Base-by-base conservation (phyloP, 1,284 basidiomycete genomes). In the Naganishia albida region DNA sequence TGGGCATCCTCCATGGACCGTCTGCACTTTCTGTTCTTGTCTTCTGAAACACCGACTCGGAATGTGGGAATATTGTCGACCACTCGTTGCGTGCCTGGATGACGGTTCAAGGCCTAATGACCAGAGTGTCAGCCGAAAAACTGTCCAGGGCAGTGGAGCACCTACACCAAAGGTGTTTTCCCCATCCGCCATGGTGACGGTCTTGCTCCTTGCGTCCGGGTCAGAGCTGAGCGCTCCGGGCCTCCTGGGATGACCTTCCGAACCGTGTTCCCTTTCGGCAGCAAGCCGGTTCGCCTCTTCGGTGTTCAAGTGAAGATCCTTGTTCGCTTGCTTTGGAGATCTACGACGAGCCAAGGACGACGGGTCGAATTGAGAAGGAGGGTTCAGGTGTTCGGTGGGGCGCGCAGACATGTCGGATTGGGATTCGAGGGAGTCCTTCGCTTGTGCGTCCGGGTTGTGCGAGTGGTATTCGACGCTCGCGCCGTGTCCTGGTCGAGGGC, bases 1-100 rank as follows among this genome's bases (percentile, higher is more conserved):
- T 99, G 94, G 0, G 94, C 86, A 77, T 99, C 96, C 78, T 99
- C 96, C 96, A 99, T 99, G 40, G 89, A 91, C 68, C 95, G 83
- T 67, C 96, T 83, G 70, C 90, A 87, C 62, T 93, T 91, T 78
- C 89, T 91, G 72, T 85, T 85, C 52, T 80, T 75, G 80, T 97
- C 93, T 72, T 96, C 92, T 50, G 88, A 87, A 23, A 99, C 86
- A 23, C 95, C 96, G 52, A 98, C 86, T 69, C 88, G 74, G 74
- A 83, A 88, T 73, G 87, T 89, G 13, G 85, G 83, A 66, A 64
- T 54, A 67, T 67, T 23, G 62, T 42, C 65, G 8, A 83, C 77
- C 67, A 85, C 84, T 67, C 85, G 59, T 3, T 57, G 65, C 6
- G 42, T 10, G 16, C 53, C 67, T 10, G 72, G 72, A 54, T 72